A percentile compares a stretch with the other conserved stretches of the same genome.
phyloP scores from a whole-genome alignment of 306 rosid species.

The Sphenostylis stenocarpa region DNA sequence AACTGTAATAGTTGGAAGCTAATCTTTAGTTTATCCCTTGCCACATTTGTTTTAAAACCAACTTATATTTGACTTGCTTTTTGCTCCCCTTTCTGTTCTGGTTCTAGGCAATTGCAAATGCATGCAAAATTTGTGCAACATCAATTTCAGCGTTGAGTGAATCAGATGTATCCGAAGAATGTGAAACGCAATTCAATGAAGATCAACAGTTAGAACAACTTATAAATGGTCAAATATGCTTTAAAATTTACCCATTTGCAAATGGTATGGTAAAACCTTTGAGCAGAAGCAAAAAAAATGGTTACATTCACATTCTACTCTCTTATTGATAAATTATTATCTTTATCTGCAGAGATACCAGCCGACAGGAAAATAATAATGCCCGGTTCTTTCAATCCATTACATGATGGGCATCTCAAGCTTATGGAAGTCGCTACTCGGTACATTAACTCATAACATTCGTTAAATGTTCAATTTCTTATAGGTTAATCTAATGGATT shows the following conservation, averaged over 20 bases:
- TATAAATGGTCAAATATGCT: constrained; percentile 76
- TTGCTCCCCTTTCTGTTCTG: constrained; percentile 43
- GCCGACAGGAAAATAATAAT: constrained; percentile 76
- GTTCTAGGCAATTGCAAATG: constrained; percentile 78
- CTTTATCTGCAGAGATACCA: constrained; percentile 47
- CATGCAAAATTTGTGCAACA: constrained; percentile 74
- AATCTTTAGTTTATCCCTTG: constrained; percentile 20
- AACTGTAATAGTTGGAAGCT: constrained; percentile 25
- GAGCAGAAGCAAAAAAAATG: not conserved
- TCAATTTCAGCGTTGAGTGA: constrained; percentile 58
- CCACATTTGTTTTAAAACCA: constrained; percentile 32
- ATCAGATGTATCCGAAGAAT: constrained; percentile 63
- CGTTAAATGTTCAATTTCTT: not conserved
- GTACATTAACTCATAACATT: constrained; percentile 44
- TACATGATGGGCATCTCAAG: constrained; percentile 85
- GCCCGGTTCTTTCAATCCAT: constrained; percentile 90
- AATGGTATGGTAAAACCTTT: constrained; percentile 56
- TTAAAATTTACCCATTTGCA: constrained; percentile 72
- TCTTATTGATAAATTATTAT: not conserved
- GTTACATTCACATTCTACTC: not conserved
- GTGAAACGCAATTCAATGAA: constrained; percentile 60
- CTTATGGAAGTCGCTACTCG: constrained; percentile 85
- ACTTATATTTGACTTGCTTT: constrained; percentile 23
- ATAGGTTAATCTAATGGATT: constrained; percentile 5
- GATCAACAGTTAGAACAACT: constrained; percentile 81